These are phyloP conservation scores for Phytophthora rubi DNA, from an alignment of 352 stramenopile genomes.

Conservation along the genomic window DNA sequence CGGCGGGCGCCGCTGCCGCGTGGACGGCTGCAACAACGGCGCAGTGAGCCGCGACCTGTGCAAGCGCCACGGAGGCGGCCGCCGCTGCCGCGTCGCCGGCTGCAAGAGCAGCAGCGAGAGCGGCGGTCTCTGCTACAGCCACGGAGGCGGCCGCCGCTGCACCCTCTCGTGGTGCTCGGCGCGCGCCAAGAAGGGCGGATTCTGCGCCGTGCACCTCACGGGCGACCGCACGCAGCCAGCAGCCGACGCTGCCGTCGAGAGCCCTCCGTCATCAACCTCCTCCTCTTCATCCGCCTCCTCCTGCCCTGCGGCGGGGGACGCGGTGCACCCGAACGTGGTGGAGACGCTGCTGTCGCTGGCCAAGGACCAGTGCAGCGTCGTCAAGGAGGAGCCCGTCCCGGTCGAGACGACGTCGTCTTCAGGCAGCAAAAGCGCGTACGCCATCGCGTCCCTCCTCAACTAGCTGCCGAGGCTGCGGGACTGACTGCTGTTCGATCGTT, in stretches of 20 bases:
- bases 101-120: slow-evolving; percentile 82
- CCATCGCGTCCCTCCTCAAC: slow-evolving; percentile 67
- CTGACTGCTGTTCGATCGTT: background rate
- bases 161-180: slow-evolving; percentile 73
- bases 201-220: slow-evolving; percentile 66
- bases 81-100: slow-evolving; percentile 65
- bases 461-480: slow-evolving; percentile 12
- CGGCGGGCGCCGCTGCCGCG: slow-evolving; percentile 63
- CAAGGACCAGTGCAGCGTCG: slow-evolving; percentile 37
- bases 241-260: background rate
- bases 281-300: background rate
- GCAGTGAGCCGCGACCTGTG: slow-evolving; percentile 83
- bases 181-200: slow-evolving; percentile 77
- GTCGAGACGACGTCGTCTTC: slow-evolving; percentile 3
- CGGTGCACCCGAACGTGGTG: slow-evolving; percentile 53
- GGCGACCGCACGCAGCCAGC: slow-evolving; percentile 37
- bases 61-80: slow-evolving; percentile 79
- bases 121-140: slow-evolving; percentile 78
- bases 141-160: slow-evolving; percentile 73
- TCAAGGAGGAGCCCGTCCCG: slow-evolving; percentile 11
- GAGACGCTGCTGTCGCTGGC: slow-evolving; percentile 73
- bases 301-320: background rate
- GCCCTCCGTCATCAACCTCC: background rate
- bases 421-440: slow-evolving; percentile 40
- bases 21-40: slow-evolving; percentile 75